Conservation (phyloP, 2,329 filamentous ascomycete species). For the Cladosporium sp. region DNA sequence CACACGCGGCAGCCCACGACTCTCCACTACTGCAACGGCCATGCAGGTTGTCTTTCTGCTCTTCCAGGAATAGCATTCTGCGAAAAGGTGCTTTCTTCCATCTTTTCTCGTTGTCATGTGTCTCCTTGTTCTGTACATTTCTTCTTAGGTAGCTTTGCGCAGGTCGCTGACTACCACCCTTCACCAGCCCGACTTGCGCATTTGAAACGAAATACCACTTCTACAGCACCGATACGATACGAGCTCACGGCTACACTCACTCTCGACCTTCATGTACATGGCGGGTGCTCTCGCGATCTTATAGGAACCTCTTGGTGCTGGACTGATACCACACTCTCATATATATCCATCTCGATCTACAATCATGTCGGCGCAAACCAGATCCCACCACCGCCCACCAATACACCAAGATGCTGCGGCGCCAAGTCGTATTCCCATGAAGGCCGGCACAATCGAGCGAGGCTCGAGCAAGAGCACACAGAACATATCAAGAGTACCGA, state of each 20-base stretch:
- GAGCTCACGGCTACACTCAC: background rate
- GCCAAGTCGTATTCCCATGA: conserved; percentile 22
- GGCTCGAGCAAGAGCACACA: conserved; percentile 19
- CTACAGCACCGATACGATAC: background rate
- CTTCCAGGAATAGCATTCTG: conserved; percentile 8
- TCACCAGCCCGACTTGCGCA: background rate
- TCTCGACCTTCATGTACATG: background rate
- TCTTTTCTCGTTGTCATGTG: background rate
- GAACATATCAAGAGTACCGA: conserved; percentile 24
- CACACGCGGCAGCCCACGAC: conserved; percentile 8
- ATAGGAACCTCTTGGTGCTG: no score
- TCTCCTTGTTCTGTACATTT: background rate
- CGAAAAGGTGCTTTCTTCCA: conserved; percentile 7
- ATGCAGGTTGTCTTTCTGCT: conserved; percentile 9
- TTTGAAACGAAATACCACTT: background rate
- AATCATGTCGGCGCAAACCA: conserved; percentile 19
- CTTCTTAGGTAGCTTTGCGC: conserved; percentile 14
- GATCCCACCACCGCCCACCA: conserved; percentile 14
- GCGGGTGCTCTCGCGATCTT: background rate
- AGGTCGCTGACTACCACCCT: conserved; percentile 21
- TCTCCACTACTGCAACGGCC: conserved; percentile 10
- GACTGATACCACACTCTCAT: no score
- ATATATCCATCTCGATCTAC: background rate
- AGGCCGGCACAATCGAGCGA: conserved; percentile 7
- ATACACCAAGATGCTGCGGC: background rate